Percentiles rank a stretch among this genome's conserved stretches.
Evolutionary conservation across 495 filamentous ascomycete genomes (phyloP).

Genomic region (Choiromyces venosus): DNA sequence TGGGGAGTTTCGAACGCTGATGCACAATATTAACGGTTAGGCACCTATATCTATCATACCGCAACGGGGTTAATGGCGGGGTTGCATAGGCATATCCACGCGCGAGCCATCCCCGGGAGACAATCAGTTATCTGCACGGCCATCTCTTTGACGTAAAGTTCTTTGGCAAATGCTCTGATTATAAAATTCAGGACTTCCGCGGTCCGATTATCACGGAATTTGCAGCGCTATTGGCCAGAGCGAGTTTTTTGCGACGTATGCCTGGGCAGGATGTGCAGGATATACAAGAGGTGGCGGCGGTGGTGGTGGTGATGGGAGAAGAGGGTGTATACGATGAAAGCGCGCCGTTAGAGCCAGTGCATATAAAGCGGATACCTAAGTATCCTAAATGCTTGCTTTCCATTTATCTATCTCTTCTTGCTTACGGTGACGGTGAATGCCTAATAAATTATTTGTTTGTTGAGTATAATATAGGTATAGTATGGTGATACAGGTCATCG

Average conservation of each 20-base stretch:
- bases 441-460: too few species aligned
- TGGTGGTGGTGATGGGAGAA: neutral
- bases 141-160: slow-evolving; percentile 74
- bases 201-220: slow-evolving; percentile 75
- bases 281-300: too few species aligned
- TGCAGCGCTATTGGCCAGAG: slow-evolving; percentile 51
- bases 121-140: slow-evolving; percentile 70
- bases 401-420: too few species aligned
- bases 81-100: slow-evolving; percentile 57
- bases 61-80: slow-evolving; percentile 10
- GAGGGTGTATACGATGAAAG: slow-evolving; percentile 15
- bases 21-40: slow-evolving; percentile 73
- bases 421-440: too few species aligned
- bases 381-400: slow-evolving; percentile 58
- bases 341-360: slow-evolving; percentile 47
- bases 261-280: slow-evolving; percentile 28
- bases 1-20: slow-evolving; percentile 60
- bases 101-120: slow-evolving; percentile 58
- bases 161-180: slow-evolving; percentile 57
- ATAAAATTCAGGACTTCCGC: slow-evolving; percentile 51
- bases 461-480: slow-evolving; percentile 35
- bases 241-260: slow-evolving; percentile 47
- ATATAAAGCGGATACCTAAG: slow-evolving; percentile 56
- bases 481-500: too few species aligned
- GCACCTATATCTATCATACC: too few species aligned